Base-by-base conservation (phyloP, 805 yeast species). In the Hanseniaspora lindneri region DNA sequence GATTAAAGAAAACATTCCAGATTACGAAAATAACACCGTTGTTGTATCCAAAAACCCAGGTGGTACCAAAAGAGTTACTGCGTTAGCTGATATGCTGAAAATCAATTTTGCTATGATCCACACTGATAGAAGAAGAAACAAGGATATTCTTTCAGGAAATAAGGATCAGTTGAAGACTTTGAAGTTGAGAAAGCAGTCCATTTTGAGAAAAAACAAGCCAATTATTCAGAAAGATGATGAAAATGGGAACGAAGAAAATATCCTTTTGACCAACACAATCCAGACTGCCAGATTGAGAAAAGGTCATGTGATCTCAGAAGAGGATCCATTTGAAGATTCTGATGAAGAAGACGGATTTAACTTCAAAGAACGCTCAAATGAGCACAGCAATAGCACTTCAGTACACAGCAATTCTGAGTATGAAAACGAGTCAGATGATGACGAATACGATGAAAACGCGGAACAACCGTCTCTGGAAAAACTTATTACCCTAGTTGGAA, bases 31-130 rank as follows among this genome's bases (percentile, higher is more conserved):
- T 52, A 89, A 95, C 1, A 47, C 51, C 23, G 98, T 94, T 23
- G 94, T 92, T 48, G 98, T 92, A 11, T 87, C 96, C n/a, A 92
- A 92, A 64, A 92, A 92, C 66, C 97, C 99, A 19, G 99, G 98
- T 54, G 98, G 98, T 50, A 88, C 99, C 19, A 92, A 92, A 64
- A 76, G 98, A 56, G 99, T 92, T 47, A 92, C 99, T 17, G 88
- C 96, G 1, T 72, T 92, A 58, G 98, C 98, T n/a, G 98, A 94
- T 67, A 79, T 94, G 33, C 73, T 92, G 58, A 89, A 89, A 67
- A 84, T 92, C 56, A 87, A 92, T 65, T 92, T 92, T 62, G 99
- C 98, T 52, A 89, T 92, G 97, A 89, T 94, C 56, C 97, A 92
- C 63, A 92, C 98, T 19, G 99, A 92, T 67, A 78, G 97, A 61